Conservation (phyloP, 306 rosid species). For the Acmispon strigosus region DNA sequence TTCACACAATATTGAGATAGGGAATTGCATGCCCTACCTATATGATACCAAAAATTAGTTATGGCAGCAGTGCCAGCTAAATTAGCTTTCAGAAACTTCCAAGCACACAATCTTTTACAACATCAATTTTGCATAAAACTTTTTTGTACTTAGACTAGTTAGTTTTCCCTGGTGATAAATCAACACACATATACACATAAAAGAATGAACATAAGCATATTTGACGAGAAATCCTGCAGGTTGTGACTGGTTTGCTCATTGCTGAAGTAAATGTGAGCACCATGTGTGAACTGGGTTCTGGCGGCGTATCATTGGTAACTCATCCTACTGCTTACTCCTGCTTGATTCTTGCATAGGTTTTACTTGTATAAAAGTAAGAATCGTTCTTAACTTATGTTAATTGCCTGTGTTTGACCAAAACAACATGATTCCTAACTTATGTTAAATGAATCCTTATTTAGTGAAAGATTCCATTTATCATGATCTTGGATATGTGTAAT, state of each 20-base stretch:
- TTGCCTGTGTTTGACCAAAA: not conserved
- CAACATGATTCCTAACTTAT: not conserved
- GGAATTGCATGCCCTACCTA: not conserved
- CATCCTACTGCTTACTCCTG: not conserved
- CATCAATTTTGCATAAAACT: not conserved
- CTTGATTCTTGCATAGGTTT: not conserved
- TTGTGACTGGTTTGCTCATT: slow-evolving; percentile 66
- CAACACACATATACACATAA: not conserved
- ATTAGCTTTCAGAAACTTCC: not conserved
- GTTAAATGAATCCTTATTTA: not conserved
- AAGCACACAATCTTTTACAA: not conserved
- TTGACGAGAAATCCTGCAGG: slow-evolving; percentile 35
- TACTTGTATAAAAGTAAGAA: not conserved
- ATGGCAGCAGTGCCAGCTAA: not conserved
- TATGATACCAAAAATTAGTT: not conserved
- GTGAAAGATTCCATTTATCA: not conserved
- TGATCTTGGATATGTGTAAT: not conserved
- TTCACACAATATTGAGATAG: not conserved
- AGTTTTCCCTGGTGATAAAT: not conserved
- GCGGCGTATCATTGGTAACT: slow-evolving; percentile 66
- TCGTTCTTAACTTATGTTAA: not conserved
- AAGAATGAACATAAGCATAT: too few relatives aligned
- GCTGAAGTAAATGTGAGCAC: slow-evolving; percentile 81
- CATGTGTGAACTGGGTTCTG: slow-evolving; percentile 81
- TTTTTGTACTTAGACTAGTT: not conserved